Base-by-base conservation (phyloP, 2,329 filamentous ascomycete genomes). In the Monascus ruber region DNA sequence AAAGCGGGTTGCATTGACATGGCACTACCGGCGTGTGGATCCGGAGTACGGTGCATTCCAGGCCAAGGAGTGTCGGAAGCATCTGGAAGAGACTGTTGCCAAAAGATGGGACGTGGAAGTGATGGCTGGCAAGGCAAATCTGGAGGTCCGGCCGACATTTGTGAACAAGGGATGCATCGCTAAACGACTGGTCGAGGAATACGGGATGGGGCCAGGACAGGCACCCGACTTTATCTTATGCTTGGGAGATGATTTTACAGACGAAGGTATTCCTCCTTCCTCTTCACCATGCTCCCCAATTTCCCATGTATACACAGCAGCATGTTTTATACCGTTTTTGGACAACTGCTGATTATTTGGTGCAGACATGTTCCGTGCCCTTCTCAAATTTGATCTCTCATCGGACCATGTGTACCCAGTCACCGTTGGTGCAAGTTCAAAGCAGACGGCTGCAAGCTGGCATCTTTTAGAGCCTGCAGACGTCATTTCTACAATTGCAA, bases 81-180 rank as follows among this genome's bases (percentile, higher is more conserved):
- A 88, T 48, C 75, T 98, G 10, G 82, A 93, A 58, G 69, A 73
- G 4, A 85, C 79, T 0, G 82, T 94, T 1, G 79, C 70, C 37
- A 82, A 79, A 56, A 78, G 78, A 47, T 94, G 82, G 76, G 87
- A 94, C 35, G 85, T 96, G 3, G 89, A 96, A 54, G 87, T 98
- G 43, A 96, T 96, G 87, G 77, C 80, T 0, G 91, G 91, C 52
- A 98, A 96, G 68, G 89, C 89, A 45, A 96, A 96, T 58, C 72
- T 98, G 25, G 91, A 98, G 64, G 89, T 96, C 27, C 81, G 91
- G n/a, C 89, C 89, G 26, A 88, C 81, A 1, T 94, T 94, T 55
- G 87, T 98, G 67, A 96, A 96, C 73, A 98, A 98, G 70, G 91
- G 91, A 26, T 87, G 93, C 63, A 96, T 96, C 47, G 85, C 81